Conservation (phyloP, 2,329 filamentous ascomycete species). For the Ustulina deusta region DNA sequence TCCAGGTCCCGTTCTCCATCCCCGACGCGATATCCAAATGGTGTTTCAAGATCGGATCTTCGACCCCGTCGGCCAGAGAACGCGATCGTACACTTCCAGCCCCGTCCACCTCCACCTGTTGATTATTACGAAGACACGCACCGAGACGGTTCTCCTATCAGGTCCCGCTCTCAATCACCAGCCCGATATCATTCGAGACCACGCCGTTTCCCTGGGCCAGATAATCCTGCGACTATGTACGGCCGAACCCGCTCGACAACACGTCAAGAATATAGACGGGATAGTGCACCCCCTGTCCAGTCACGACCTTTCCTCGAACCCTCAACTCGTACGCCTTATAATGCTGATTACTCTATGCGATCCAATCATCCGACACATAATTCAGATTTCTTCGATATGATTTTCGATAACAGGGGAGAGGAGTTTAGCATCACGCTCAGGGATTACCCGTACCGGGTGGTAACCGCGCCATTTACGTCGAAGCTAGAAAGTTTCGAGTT, state of each 20-base stretch:
- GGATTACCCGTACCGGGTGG: constrained; percentile 30
- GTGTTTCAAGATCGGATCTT: background rate
- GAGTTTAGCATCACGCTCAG: constrained; percentile 36
- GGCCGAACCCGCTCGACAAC: background rate
- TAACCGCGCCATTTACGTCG: constrained; percentile 2
- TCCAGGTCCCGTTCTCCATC: background rate
- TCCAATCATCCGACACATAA: background rate
- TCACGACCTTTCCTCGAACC: background rate
- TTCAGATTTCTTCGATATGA: constrained; percentile 7
- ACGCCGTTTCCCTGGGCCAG: background rate
- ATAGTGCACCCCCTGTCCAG: background rate
- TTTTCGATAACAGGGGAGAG: background rate
- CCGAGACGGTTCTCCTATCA: background rate
- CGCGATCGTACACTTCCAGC: background rate
- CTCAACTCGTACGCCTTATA: background rate
- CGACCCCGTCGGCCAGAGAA: background rate
- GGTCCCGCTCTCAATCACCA: background rate
- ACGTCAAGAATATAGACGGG: background rate
- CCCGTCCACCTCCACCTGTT: background rate
- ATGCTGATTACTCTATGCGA: background rate
- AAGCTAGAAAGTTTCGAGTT: constrained; percentile 32
- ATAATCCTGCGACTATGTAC: background rate
- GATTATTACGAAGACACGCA: background rate
- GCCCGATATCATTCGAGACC: background rate
- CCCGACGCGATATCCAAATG: background rate